Percentiles rank a stretch among this genome's conserved stretches.
Evolutionary conservation across 805 yeast genomes (phyloP).

Genomic region (Candida railenensis): DNA sequence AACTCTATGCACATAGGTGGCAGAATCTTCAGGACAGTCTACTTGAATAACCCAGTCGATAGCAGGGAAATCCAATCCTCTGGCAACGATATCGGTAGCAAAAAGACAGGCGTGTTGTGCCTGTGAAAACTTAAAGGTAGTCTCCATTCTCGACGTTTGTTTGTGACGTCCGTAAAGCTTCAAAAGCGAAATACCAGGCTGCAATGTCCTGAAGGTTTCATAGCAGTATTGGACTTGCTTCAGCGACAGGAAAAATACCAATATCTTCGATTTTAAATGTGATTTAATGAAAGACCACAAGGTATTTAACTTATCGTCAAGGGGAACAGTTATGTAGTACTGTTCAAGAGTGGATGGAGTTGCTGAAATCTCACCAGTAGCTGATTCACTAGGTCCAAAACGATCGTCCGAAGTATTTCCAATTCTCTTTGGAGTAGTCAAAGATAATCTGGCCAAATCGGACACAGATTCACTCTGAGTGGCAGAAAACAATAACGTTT

Average conservation of each 20-base stretch:
- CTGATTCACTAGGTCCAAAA: not conserved
- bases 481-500: conserved; percentile 83
- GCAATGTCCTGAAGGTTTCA: conserved; percentile 81
- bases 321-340: conserved; percentile 66
- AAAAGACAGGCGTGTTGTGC: conserved; percentile 79
- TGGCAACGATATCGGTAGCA: conserved; percentile 89
- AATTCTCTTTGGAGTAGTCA: conserved; percentile 55
- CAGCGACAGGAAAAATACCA: conserved; percentile 83
- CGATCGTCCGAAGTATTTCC: conserved; percentile 34
- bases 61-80: conserved; percentile 91
- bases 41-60: conserved; percentile 94
- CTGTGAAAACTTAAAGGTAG: conserved; percentile 72
- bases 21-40: conserved; percentile 88
- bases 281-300: conserved; percentile 84
- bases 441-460: conserved; percentile 78
- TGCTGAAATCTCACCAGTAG: conserved; percentile 46
- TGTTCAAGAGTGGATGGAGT: conserved; percentile 89
- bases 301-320: conserved; percentile 81
- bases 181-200: conserved; percentile 87
- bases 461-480: conserved; percentile 82
- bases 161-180: conserved; percentile 88
- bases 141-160: conserved; percentile 84
- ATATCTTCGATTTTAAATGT: conserved; percentile 74
- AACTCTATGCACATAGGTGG: conserved; percentile 87
- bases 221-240: conserved; percentile 89